Evolutionary conservation across 257 asterid genomes (phyloP), one percentile per base, ranked within the genome.

Genomic region (Rubia yunnanensis): DNA sequence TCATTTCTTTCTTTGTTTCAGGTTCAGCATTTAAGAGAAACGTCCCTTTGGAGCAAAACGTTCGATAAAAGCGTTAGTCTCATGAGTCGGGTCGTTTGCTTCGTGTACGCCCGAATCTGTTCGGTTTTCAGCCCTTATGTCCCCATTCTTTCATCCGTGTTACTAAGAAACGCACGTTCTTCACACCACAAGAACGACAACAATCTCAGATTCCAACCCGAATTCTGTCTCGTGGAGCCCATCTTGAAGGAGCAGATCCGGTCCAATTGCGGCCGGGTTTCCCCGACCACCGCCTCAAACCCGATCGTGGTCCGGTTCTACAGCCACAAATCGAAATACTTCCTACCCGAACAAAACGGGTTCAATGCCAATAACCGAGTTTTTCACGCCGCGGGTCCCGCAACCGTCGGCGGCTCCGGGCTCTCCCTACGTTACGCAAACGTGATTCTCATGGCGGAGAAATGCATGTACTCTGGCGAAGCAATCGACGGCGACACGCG

Each of bases 391-490:
- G 98, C 98, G 30, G 91, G 87, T 56, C 76, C 91, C 0, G 58
- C 66, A 0, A 91, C 98, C 0, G 81, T 82, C 3, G 98, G 98
- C 5, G 95, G 96, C 2, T 79, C 89, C 14, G 98, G 98, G 7
- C 84, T 91, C 10, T 86, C 91, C 0, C 7, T 80, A 68, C 91
- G 84, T 5, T 91, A 91, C 52, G 96, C 98, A 0, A 82, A 91
- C 46, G 76, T 91, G 60, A 83, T 88, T 13, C 28, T 86, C 27
- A 68, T 78, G 22, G 88, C 85, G 5, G 94, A 86, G 60, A 80
- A 78, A 34, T 85, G 74, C 24, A 30, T 86, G 48, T 77, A 83
- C 30, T 70, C 92, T 27, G 46, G 70, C 0, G 71, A 62, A 23
- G 23, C 85, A 0, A 18, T 83, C 5, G 84, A 74, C 72, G 63